Conservation (phyloP, 169 alveolate species). For the Plasmodium cynomolgi region DNA sequence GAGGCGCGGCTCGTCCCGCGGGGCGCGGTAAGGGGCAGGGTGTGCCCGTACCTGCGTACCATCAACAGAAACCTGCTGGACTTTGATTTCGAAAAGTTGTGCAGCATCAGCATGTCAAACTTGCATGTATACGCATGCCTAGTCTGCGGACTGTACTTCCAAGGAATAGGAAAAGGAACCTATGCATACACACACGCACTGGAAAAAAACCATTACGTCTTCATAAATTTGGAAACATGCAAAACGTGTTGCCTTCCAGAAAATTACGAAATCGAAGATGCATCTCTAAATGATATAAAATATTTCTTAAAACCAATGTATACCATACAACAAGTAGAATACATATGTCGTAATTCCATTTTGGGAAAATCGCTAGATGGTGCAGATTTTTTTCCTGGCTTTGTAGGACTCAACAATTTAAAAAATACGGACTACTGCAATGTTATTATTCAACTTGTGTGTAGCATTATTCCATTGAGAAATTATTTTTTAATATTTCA, state of each 20-base stretch:
- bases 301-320: conserved; percentile 86
- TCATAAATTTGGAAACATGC: conserved; percentile 93
- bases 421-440: conserved; percentile 96
- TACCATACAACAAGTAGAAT: conserved; percentile 84
- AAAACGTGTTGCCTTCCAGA: conserved; percentile 97
- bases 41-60: conserved; percentile 96
- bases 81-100: conserved; percentile 98
- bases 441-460: conserved; percentile 93
- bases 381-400: conserved; percentile 95
- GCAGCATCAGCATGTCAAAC: conserved; percentile 96
- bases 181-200: conserved; percentile 96
- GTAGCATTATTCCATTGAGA: conserved; percentile 78
- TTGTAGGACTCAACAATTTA: conserved; percentile 96
- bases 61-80: conserved; percentile 96
- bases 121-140: conserved; percentile 97
- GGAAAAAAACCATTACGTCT: conserved; percentile 95
- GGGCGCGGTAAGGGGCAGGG: conserved; percentile 18
- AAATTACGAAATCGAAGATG: conserved; percentile 95
- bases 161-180: conserved; percentile 96
- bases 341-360: conserved; percentile 77
- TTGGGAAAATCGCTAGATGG: conserved; percentile 96
- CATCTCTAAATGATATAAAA: conserved; percentile 95
- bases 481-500: conserved; percentile 79
- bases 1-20: not conserved
- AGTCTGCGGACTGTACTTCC: conserved; percentile 97